Base-by-base conservation (phyloP, 768 basidiomycete genomes). In the Cubamyces sp. region DNA sequence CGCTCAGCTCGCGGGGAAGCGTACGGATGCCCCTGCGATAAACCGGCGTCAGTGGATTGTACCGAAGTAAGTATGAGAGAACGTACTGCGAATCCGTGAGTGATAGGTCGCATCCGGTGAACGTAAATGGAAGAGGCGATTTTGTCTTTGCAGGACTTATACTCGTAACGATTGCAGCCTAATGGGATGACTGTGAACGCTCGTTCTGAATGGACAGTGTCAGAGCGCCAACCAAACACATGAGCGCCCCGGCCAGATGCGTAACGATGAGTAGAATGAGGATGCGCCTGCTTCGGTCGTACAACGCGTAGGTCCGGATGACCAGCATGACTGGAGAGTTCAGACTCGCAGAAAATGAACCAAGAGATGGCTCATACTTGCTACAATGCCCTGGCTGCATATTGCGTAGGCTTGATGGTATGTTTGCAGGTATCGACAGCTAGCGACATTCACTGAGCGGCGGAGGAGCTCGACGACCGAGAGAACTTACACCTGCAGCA, bases 281-380 rank as follows among this genome's bases (percentile, higher is more conserved):
- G 26, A 72, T 55, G 25, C 61, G 61, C 21, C 45, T 61, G n/a
- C 62, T 70, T 18, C 70, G 66, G n/a, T 61, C 55, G 53, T 71
- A 71, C 52, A 72, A 51, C 1, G 70, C 70, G 19, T 68, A 71
- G 18, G 69, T 68, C 12, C 71, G 66, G 47, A 70, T 60, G 3
- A 65, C 19, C 16, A 72, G 65, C 23, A 69, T 57, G 16, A 62
- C 71, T 70, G 46, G 11, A 2, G 23, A 18, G 4, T 18, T 4
- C 7, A 45, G 16, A 45, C 30, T 37, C 39, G 15, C 52, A 21
- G 5, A 7, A 2, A 21, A 5, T n/a, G 41, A 41, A 40, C 50
- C 57, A 9, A 26, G 15, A 16, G n/a, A 2, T 3, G 23, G 28
- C 12, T 52, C 59, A 12, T 45, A 66, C 66, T 39, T 15, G 62